These are phyloP conservation scores for Morella rubra DNA, from an alignment of 306 rosid species.

Conservation along the genomic window DNA sequence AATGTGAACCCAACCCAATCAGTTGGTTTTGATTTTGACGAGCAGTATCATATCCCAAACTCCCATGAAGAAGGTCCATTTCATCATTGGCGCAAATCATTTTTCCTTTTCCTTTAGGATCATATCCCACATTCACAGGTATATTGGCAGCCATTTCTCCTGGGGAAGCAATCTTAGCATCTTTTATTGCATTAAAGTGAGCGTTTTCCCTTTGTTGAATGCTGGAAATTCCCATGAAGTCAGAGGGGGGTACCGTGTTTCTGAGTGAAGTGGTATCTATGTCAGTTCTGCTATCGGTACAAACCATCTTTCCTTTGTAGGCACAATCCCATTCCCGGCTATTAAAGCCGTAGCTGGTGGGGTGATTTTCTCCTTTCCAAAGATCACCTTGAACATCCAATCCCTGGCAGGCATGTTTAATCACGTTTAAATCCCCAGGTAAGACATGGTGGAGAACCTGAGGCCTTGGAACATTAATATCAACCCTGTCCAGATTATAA, in stretches of 20 bases:
- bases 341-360: background rate
- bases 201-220: background rate
- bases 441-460: background rate
- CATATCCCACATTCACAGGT: too few species aligned
- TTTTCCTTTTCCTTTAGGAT: background rate
- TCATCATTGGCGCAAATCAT: background rate
- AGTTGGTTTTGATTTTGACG: background rate
- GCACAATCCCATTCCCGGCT: conserved; percentile 7
- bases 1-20: conserved; percentile 23
- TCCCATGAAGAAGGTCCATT: background rate
- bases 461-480: background rate
- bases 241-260: background rate
- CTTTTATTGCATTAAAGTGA: background rate
- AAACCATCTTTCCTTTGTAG: conserved; percentile 9
- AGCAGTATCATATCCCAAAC: background rate
- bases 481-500: background rate
- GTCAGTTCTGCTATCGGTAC: background rate
- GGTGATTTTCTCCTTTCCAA: conserved; percentile 11
- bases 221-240: conserved; percentile 3
- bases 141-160: background rate
- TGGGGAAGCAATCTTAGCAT: background rate
- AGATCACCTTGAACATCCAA: background rate
- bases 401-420: background rate
- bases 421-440: conserved; percentile 5
- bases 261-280: background rate